These are phyloP conservation scores for Clohesyomyces aquaticus DNA, from an alignment of 495 filamentous ascomycete species.

Conservation along the genomic window DNA sequence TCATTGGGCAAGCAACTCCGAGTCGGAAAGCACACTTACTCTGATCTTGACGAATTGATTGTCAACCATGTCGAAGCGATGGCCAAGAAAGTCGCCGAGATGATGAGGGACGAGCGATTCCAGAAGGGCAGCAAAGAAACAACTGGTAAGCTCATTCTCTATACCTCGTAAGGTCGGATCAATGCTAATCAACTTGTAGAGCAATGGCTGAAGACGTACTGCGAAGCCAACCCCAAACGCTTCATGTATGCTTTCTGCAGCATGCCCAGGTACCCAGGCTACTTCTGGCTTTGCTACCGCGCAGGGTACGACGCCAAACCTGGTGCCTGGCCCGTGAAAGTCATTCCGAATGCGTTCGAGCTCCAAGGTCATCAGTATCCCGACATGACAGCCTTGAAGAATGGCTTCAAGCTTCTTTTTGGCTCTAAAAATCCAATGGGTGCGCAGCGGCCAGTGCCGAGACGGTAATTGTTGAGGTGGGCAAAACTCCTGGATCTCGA, in stretches of 20 bases:
- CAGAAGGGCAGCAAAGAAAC: slow-evolving; percentile 77
- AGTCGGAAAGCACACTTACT: slow-evolving; percentile 87
- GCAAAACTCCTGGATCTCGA: too few relatives aligned
- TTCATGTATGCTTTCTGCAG: slow-evolving; percentile 94
- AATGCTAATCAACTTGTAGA: slow-evolving; percentile 56
- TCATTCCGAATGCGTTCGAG: slow-evolving; percentile 88
- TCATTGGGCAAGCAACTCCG: slow-evolving; percentile 82
- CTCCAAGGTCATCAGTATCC: slow-evolving; percentile 84
- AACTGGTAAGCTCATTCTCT: slow-evolving; percentile 67
- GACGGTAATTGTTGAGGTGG: background rate
- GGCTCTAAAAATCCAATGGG: slow-evolving; percentile 15
- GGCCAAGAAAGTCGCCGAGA: slow-evolving; percentile 96
- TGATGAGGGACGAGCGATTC: slow-evolving; percentile 90
- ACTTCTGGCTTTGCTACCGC: slow-evolving; percentile 95
- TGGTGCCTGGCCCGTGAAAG: slow-evolving; percentile 83
- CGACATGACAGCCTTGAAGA: slow-evolving; percentile 90
- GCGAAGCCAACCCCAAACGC: slow-evolving; percentile 91
- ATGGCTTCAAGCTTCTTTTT: slow-evolving; percentile 76
- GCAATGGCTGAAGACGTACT: slow-evolving; percentile 92
- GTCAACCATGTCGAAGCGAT: slow-evolving; percentile 96
- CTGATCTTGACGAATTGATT: slow-evolving; percentile 95
- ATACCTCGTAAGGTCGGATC: background rate
- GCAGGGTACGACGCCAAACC: slow-evolving; percentile 72
- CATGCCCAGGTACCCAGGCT: slow-evolving; percentile 87
- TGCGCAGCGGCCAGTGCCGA: background rate